Evolutionary conservation across 208 protist genomes (phyloP), one percentile per base, ranked within the genome.

Genomic region (Vickermania ingenoplastis): DNA sequence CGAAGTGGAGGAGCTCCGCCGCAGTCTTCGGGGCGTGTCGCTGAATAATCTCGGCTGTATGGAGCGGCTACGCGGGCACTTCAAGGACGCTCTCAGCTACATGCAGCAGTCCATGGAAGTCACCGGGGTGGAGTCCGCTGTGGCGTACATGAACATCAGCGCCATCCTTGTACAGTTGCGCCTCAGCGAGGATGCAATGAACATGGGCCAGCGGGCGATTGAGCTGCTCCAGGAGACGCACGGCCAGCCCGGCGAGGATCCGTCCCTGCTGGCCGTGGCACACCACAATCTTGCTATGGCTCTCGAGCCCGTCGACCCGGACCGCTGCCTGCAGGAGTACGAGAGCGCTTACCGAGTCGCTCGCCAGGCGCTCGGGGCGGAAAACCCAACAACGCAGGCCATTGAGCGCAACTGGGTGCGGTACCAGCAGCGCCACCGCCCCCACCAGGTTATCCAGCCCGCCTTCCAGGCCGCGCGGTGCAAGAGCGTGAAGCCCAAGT

Each of bases 221-320:
- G 72, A 77, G 63, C 71, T 85, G 49, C 72, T 94, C 11, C 64
- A 64, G 7, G 57, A 78, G 54, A 69, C 73, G n/a, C 81, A 79
- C 0, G 25, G 49, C 52, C 4, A n/a, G 11, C 50, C 14, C 13
- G 17, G 4, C 7, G 85, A 95, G 59, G 82, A 89, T 62, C 70
- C 79, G 0, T 86, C 83, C 7, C 65, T 95, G 57, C 77, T 96
- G 48, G 84, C 79, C 28, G 81, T 92, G 17, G 90, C 90, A 5
- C 83, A 94, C 56, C 90, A 96, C 73, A 96, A 96, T 62, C 77
- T 94, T 31, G 90, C 86, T 60, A 92, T 94, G 87, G 85, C 90
- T 4, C 74, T 94, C 3, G 86, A 96, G 69, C 73, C 75, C 5
- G 63, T 91, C 13, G 81, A 91, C 59, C 56, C 74, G 24, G 36